Evolutionary conservation across 208 protist species (phyloP).

Genomic region (Angomonas ambiguus): DNA sequence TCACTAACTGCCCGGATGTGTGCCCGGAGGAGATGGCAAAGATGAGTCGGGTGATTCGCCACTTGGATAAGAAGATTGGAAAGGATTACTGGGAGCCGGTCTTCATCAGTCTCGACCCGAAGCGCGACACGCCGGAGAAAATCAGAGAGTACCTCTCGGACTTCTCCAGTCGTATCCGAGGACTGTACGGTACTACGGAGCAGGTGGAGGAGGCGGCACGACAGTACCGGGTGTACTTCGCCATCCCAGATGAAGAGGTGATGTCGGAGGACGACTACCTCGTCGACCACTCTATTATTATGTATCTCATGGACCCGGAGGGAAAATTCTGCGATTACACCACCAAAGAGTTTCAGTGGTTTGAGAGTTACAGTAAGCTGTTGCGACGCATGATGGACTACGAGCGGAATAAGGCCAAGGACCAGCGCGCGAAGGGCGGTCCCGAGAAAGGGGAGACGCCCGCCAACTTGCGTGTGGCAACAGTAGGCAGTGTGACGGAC

Average conservation of each 20-base stretch:
- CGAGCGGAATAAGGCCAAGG: constrained; percentile 37
- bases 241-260: constrained; percentile 62
- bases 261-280: constrained; percentile 92
- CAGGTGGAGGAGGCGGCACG: constrained; percentile 74
- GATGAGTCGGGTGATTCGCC: constrained; percentile 77
- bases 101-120: constrained; percentile 93
- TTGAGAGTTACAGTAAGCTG: constrained; percentile 82
- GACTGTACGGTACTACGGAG: constrained; percentile 86
- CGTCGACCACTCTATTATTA: constrained; percentile 95
- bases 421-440: constrained; percentile 17
- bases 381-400: constrained; percentile 77
- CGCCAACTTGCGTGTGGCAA: constrained; percentile 51
- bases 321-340: constrained; percentile 89
- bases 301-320: constrained; percentile 89
- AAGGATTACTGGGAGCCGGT: constrained; percentile 86
- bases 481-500: constrained; percentile 50
- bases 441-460: constrained; percentile 20
- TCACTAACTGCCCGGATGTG: constrained; percentile 96
- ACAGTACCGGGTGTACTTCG: constrained; percentile 92
- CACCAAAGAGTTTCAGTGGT: constrained; percentile 84
- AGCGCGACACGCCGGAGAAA: constrained; percentile 78
- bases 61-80: constrained; percentile 74
- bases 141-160: constrained; percentile 87
- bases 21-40: constrained; percentile 95
- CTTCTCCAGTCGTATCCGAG: constrained; percentile 88